These are phyloP conservation scores for Fusarium sp. DNA, from an alignment of 2,329 filamentous ascomycete species.

Conservation along the genomic window DNA sequence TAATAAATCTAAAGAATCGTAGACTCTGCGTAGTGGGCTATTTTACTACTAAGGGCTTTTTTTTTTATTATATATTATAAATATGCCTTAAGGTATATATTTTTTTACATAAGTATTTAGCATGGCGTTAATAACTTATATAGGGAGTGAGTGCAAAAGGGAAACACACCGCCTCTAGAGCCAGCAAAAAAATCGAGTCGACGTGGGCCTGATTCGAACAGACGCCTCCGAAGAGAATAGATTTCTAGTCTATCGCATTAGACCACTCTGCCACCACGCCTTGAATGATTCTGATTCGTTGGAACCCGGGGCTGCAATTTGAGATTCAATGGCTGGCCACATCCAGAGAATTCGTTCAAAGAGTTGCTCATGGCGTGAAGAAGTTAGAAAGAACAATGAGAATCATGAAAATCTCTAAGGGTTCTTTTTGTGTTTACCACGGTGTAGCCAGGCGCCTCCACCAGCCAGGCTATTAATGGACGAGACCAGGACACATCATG, in stretches of 20 bases:
- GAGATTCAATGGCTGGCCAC: neutral
- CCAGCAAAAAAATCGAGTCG: neutral
- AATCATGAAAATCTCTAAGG: neutral
- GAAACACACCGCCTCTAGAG: neutral
- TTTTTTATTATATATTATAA: no score
- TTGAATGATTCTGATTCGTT: neutral
- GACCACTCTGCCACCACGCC: constrained; percentile 4
- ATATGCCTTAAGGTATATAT: no score
- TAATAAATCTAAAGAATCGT: no score
- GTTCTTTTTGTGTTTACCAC: neutral
- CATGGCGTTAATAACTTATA: no score
- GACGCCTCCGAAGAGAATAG: constrained; percentile 1
- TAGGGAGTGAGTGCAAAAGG: neutral
- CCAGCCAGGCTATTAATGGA: neutral
- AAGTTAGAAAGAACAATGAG: neutral
- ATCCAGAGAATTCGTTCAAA: neutral
- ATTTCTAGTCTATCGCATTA: constrained; percentile 8
- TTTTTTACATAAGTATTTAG: no score
- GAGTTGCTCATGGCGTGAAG: neutral
- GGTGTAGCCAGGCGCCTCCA: neutral
- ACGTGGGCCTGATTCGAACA: neutral
- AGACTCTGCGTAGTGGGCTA: no score
- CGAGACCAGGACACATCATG: neutral
- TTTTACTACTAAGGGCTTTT: no score
- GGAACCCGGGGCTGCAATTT: neutral